phyloP scores from a whole-genome alignment of 2,329 filamentous ascomycete genomes.

The Gaeumannomyces tritici region DNA sequence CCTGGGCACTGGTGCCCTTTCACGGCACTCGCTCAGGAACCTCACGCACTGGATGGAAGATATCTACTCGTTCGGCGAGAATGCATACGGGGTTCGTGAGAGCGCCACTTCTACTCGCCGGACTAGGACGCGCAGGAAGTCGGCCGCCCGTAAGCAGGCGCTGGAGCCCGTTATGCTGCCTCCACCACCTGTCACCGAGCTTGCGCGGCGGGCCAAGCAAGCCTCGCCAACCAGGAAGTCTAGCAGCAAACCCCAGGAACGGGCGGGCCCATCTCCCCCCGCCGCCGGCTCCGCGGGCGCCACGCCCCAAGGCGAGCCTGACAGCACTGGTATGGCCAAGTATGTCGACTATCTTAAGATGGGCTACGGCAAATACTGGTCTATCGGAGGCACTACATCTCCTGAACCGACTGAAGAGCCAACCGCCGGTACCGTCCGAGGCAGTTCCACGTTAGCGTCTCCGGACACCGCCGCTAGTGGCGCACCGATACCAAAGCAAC shows the following conservation, averaged over 20 bases:
- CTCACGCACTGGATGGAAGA: conserved; percentile 83
- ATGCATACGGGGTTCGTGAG: conserved; percentile 76
- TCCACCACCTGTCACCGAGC: conserved; percentile 12
- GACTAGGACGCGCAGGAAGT: conserved; percentile 27
- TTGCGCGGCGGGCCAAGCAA: conserved; percentile 8
- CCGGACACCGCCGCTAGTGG: neutral
- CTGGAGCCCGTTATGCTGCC: conserved; percentile 8
- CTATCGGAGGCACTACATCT: conserved; percentile 24
- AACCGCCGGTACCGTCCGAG: neutral
- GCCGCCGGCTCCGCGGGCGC: conserved; percentile 3
- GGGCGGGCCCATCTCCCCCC: neutral
- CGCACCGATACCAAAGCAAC: neutral
- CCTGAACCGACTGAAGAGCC: neutral
- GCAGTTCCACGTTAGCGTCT: neutral
- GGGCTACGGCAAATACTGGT: conserved; percentile 60
- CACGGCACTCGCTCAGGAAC: conserved; percentile 59
- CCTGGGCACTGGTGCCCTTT: conserved; percentile 66
- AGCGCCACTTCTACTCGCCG: conserved; percentile 61
- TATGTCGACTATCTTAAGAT: conserved; percentile 57
- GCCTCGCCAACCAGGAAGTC: neutral
- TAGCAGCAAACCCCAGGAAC: neutral
- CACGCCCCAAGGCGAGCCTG: conserved; percentile 7
- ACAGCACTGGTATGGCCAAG: conserved; percentile 37
- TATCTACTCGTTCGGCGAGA: conserved; percentile 72
- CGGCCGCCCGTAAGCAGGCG: neutral